phyloP scores from a whole-genome alignment of 495 filamentous ascomycete species.

The Neurospora sp. region DNA sequence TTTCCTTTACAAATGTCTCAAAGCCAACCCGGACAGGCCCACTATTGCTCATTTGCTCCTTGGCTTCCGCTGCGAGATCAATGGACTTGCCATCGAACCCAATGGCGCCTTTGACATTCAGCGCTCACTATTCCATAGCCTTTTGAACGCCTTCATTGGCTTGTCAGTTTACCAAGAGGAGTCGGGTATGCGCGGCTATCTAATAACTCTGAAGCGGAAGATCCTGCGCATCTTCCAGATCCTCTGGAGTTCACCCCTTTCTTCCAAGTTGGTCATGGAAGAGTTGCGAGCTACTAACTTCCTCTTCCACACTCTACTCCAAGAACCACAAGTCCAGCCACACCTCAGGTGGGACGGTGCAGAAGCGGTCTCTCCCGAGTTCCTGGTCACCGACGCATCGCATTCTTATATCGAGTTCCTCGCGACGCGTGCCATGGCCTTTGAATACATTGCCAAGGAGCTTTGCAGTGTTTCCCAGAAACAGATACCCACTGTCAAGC shows the following conservation, averaged over 20 bases:
- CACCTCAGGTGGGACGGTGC: slow-evolving; percentile 60
- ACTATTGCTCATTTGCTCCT: slow-evolving; percentile 85
- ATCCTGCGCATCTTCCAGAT: slow-evolving; percentile 67
- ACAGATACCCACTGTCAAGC: slow-evolving; percentile 62
- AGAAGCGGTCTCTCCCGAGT: slow-evolving; percentile 39
- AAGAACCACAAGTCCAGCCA: slow-evolving; percentile 52
- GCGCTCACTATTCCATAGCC: slow-evolving; percentile 70
- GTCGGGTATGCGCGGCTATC: slow-evolving; percentile 54
- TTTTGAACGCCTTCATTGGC: slow-evolving; percentile 55
- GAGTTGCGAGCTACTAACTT: slow-evolving; percentile 71
- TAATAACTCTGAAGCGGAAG: slow-evolving; percentile 59
- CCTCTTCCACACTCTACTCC: slow-evolving; percentile 56
- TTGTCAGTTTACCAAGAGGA: slow-evolving; percentile 53
- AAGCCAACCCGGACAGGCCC: slow-evolving; percentile 55
- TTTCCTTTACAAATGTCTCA: slow-evolving; percentile 70
- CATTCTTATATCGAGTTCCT: slow-evolving; percentile 64
- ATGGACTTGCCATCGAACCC: slow-evolving; percentile 51
- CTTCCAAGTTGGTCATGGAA: slow-evolving; percentile 56
- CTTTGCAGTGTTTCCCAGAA: slow-evolving; percentile 64
- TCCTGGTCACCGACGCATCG: slow-evolving; percentile 54
- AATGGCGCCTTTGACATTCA: slow-evolving; percentile 55
- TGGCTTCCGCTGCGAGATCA: slow-evolving; percentile 67
- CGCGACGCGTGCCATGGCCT: slow-evolving; percentile 56
- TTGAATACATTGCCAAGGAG: slow-evolving; percentile 77
- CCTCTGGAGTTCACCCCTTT: slow-evolving; percentile 79